A percentile compares a stretch with the other conserved stretches of the same genome.
Evolutionary conservation across 2,329 filamentous ascomycete species (phyloP).

Genomic region (Pyricularia grisea): DNA sequence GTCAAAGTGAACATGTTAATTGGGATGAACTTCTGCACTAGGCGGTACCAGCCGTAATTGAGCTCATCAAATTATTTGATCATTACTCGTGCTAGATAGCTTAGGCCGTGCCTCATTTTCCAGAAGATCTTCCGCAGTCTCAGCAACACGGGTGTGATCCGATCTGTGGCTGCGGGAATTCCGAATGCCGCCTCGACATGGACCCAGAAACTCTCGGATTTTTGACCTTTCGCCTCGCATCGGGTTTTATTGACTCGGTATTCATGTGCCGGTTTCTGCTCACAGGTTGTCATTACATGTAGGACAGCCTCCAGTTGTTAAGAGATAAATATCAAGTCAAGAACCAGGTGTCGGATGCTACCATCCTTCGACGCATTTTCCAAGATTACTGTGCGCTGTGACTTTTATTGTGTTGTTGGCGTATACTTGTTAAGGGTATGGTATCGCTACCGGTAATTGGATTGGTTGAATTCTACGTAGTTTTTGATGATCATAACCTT

Average conservation of each 20-base stretch:
- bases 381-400: neutral
- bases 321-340: neutral
- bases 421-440: neutral
- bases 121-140: neutral
- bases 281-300: no score
- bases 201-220: neutral
- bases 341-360: neutral
- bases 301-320: no score
- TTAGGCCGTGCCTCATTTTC: neutral
- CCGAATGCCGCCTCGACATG: neutral
- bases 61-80: neutral
- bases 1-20: neutral
- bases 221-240: neutral
- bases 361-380: neutral
- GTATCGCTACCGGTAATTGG: neutral
- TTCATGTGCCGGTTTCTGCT: no score
- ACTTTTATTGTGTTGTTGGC: neutral
- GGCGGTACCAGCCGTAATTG: neutral
- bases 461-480: neutral
- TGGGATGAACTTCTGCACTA: neutral
- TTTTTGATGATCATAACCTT: neutral
- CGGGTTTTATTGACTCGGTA: no score
- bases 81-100: neutral
- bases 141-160: neutral
- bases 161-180: neutral